Evolutionary conservation across 208 protist species (phyloP), one percentile per base, ranked within the genome.

Genomic region (Kentomonas sorsogonicus): DNA sequence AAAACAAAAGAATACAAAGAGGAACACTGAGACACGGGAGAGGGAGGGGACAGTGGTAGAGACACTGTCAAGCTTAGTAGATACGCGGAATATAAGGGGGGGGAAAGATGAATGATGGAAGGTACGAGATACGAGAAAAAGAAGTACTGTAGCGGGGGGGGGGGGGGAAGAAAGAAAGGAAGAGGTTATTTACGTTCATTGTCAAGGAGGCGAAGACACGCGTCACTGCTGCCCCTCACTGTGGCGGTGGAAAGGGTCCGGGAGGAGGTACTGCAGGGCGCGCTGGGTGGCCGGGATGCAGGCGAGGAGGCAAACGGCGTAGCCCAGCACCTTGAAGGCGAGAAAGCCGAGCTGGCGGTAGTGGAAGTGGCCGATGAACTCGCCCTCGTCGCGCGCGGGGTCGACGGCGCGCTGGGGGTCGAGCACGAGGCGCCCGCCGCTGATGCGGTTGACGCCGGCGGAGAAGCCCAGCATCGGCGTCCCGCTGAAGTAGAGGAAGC

Each of bases 401-500:
- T 93, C 72, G 15, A 93, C 68, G 30, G 72, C 74, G 39, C 63
- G 71, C n/a, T 68, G 73, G 13, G 86, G 86, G 61, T 84, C 77
- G 26, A 93, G 64, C 20, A 89, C 75, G 38, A 93, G 60, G 55
- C 87, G 85, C 3, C 86, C 86, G 1, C 74, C 61, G 0, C 30
- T 56, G 47, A 93, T 79, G 46, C 68, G 71, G 50, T 64, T 81
- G 20, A 86, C 66, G 20, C 86, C 81, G 2, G 60, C 74, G 11
- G 79, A 85, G 60, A 93, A 86, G 16, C 86, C 86, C 6, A 87
- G 55, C 59, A 83, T 61, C n/a, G 86, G 86, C 20, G 86, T 93
- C 26, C 86, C 86, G 58, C 79, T 88, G 27, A 89, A 83, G 72
- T 93, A 93, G 26, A 93, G 60, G 51, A 79, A 89, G 60, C 81